Percentiles rank a stretch among this genome's conserved stretches.
phyloP scores from a whole-genome alignment of 257 asterid genomes.

The Jacaranda mimosifolia region DNA sequence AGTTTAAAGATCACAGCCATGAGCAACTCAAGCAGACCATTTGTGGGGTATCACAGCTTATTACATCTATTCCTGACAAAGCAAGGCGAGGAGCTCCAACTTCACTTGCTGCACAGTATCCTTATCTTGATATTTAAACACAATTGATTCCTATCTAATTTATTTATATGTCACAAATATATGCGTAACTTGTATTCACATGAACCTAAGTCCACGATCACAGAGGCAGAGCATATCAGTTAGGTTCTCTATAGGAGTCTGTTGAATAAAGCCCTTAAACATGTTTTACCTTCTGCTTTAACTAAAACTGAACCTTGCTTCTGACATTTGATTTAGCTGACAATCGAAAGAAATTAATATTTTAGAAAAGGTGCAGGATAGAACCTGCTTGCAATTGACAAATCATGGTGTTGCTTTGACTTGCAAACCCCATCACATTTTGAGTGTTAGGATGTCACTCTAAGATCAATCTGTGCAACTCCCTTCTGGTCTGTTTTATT shows the following conservation, averaged over 20 bases:
- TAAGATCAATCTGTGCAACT: conserved; percentile 19
- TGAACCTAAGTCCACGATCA: conserved; percentile 1
- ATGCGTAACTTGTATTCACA: conserved; percentile 25
- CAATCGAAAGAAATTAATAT: not conserved
- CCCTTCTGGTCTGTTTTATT: conserved; percentile 33
- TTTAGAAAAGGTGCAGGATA: conserved; percentile 18
- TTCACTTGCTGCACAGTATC: conserved; percentile 88
- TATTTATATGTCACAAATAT: conserved; percentile 26
- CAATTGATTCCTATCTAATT: conserved; percentile 25
- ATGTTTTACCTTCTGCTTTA: conserved; percentile 24
- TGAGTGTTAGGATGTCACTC: conserved; percentile 28
- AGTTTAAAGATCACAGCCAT: conserved; percentile 53
- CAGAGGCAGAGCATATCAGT: conserved; percentile 8
- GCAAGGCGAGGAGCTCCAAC: conserved; percentile 73
- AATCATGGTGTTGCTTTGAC: conserved; percentile 10
- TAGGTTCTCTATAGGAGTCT: conserved; percentile 26
- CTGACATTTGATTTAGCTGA: conserved; percentile 26
- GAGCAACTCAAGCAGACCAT: conserved; percentile 64
- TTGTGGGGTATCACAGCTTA: conserved; percentile 69
- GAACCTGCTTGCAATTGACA: conserved; percentile 21
- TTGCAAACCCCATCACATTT: conserved; percentile 23
- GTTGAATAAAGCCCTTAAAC: conserved; percentile 30
- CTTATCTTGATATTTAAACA: conserved; percentile 39
- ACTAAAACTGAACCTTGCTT: conserved; percentile 8
- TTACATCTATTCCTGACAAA: conserved; percentile 95